Base-by-base conservation (phyloP, 208 protist species). In the Leishmania lainsoni region DNA sequence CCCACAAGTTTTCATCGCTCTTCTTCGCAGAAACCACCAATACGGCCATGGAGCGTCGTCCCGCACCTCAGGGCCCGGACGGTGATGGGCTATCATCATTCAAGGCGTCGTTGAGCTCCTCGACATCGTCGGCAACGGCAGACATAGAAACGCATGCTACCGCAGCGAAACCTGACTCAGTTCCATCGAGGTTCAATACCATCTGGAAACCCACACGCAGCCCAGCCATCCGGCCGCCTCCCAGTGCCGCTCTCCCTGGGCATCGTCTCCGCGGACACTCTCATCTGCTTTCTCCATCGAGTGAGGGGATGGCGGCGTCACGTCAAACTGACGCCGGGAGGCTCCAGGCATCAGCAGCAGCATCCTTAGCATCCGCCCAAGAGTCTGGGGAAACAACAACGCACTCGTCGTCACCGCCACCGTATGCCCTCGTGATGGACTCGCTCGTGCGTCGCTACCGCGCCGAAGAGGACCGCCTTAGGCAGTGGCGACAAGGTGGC, bases 391-490 rank as follows among this genome's bases (percentile, higher is more conserved):
- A 45, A 32, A 52, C 29, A n/a, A 42, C 56, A 63, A 77, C 20
- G 17, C 74, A 61, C n/a, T 66, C 51, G 54, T 45, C 56, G 42
- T 54, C 82, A 20, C 78, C 78, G n/a, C 61, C 82, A 10, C 22
- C 73, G 3, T n/a, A 49, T 20, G 77, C 73, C 9, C 49, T 81
- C 4, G 82, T 82, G 29, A 81, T 86, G 78, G 73, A 86, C 54
- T 79, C 82, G 51, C 35, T 86, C 22, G 82, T 82, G 61, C 82
- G 78, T 32, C 82, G 82, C 51, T 86, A 80, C 73, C 78, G 56
- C 22, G 77, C 82, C 0, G 75, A 80, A 56, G 82, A 86, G 66
- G 59, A 63, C 12, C 82, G 77, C n/a, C 74, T 86, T 12, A 56
- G 65, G 6, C 73, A 61, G 56, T 86, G 82, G 82, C 82, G 82